Evolutionary conservation across 1,139 yeast species (phyloP).

Genomic region (Yamadazyma dushanensis): DNA sequence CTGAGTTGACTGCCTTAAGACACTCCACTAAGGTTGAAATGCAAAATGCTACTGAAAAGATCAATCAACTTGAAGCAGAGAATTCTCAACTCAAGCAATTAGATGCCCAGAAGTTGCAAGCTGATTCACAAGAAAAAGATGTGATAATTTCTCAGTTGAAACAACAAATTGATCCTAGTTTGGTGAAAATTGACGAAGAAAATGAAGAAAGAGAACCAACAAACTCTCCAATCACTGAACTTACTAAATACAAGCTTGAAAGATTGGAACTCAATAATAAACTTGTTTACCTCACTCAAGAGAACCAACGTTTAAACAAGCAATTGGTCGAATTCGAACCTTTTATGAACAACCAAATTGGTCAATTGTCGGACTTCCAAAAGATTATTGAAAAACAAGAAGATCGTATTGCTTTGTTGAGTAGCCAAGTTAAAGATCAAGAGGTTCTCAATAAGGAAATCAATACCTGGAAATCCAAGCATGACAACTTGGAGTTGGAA

Average conservation of each 20-base stretch:
- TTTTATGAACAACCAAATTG: slow-evolving; percentile 55
- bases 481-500: slow-evolving; percentile 47
- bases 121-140: slow-evolving; percentile 35
- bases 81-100: slow-evolving; percentile 28
- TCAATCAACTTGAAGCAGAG: slow-evolving; percentile 47
- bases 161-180: slow-evolving; percentile 32
- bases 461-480: slow-evolving; percentile 47
- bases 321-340: slow-evolving; percentile 52
- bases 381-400: slow-evolving; percentile 56
- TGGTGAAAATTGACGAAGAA: slow-evolving; percentile 26
- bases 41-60: slow-evolving; percentile 53
- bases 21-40: slow-evolving; percentile 51
- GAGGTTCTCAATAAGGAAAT: slow-evolving; percentile 47
- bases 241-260: slow-evolving; percentile 41
- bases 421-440: slow-evolving; percentile 45
- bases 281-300: slow-evolving; percentile 46
- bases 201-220: slow-evolving; percentile 18
- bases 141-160: slow-evolving; percentile 36
- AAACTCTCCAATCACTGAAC: slow-evolving; percentile 30
- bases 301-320: slow-evolving; percentile 41
- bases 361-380: slow-evolving; percentile 55
- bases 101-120: slow-evolving; percentile 20
- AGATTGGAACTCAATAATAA: slow-evolving; percentile 48
- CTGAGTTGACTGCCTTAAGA: slow-evolving; percentile 48
- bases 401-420: slow-evolving; percentile 40